A percentile compares a stretch with the other conserved stretches of the same genome.
Conservation (phyloP, 768 basidiomycete genomes). For the Coprinopsis strossmayeri region DNA sequence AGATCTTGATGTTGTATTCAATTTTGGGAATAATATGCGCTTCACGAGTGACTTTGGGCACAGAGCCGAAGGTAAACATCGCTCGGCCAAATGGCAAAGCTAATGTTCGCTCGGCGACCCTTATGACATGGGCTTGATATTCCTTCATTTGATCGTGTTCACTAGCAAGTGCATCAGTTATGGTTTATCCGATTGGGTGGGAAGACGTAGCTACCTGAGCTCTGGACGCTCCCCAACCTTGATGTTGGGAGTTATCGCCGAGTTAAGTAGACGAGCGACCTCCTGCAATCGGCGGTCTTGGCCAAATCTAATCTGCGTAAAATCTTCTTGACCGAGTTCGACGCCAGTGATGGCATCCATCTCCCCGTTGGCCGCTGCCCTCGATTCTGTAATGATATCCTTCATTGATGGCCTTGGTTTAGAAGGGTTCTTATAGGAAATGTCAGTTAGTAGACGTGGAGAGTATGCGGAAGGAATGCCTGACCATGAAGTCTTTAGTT, state of each 20-base stretch:
- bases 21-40: slow-evolving; percentile 76
- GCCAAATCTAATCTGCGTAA: slow-evolving; percentile 81
- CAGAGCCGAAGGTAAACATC: slow-evolving; percentile 85
- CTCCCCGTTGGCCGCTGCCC: slow-evolving; percentile 46
- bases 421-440: slow-evolving; percentile 40
- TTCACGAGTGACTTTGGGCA: slow-evolving; percentile 69
- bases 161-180: slow-evolving; percentile 30
- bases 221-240: slow-evolving; percentile 62
- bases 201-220: slow-evolving; percentile 32
- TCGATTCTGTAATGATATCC: slow-evolving; percentile 44
- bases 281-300: slow-evolving; percentile 88
- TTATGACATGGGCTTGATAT: slow-evolving; percentile 73
- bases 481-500: slow-evolving; percentile 52
- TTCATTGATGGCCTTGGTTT: slow-evolving; percentile 45
- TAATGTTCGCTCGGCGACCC: slow-evolving; percentile 84
- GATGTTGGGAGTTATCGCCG: slow-evolving; percentile 62
- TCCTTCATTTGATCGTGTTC: slow-evolving; percentile 86
- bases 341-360: slow-evolving; percentile 59
- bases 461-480: too few species aligned
- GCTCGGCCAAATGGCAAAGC: slow-evolving; percentile 86
- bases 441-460: too few species aligned
- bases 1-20: slow-evolving; percentile 67
- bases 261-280: slow-evolving; percentile 86
- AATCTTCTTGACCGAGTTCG: slow-evolving; percentile 65
- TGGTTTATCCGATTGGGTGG: neutral